Base-by-base conservation (phyloP, 2,329 filamentous ascomycete genomes). In the Ophiostoma sp. region DNA sequence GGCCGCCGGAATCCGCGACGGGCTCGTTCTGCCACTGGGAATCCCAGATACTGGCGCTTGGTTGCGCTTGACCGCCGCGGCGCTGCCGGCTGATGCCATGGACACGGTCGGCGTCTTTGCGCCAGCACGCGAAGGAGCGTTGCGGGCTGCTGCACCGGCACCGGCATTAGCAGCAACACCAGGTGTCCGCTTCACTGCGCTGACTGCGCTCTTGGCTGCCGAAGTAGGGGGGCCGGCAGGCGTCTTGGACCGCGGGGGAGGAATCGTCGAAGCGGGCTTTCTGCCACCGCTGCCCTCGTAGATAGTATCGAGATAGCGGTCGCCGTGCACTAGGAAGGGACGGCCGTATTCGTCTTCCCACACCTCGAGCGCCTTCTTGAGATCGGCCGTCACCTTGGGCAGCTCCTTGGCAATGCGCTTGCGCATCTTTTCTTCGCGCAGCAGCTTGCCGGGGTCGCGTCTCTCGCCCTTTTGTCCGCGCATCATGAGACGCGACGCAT, bases 351-450 rank as follows among this genome's bases (percentile, higher is more conserved):
- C 95, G 69, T 96, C 90, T 78, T 99, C 95, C 89, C 93, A 99
- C 65, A 85, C 82, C 77, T 94, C 91, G 36, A 99, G 85, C n/a
- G 86, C 84, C 78, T 89, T 94, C 74, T 87, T 87, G 71, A 99
- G 81, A n/a, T 98, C 93, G 0, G 85, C 86, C 71, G 94, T 89
- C 62, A 99, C 85, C 82, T 96, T 98, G 70, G 95, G 95, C 39
- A 99, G 83, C 77, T 99, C 95, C 79, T 98, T 99, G 35, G 94
- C 87, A 73, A 99, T 97, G 71, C 94, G 87, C 86, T 99, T 99
- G 72, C 95, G 89, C 92, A 97, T 96, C 85, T 98, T 99, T 81
- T 99, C 95, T 78, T 99, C 95, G 39, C 95, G 87, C 68, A 99
- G 84, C 20, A 99, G 85, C 80, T 97, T 95, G 68, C 93, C 94